Evolutionary conservation across 495 filamentous ascomycete species (phyloP).

Genomic region (Monascus purpureus): DNA sequence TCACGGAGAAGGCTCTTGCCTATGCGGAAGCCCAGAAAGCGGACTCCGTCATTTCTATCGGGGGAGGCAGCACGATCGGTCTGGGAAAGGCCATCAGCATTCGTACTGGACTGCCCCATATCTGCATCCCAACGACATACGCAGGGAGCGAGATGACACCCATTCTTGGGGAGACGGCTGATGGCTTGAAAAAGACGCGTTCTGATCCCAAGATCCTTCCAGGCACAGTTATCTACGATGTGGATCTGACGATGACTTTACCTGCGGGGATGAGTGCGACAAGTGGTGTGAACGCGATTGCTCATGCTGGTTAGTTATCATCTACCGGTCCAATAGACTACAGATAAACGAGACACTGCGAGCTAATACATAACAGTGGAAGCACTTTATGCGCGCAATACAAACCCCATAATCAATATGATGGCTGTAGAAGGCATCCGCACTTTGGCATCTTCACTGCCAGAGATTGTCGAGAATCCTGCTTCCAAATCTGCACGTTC

Average conservation of each 20-base stretch:
- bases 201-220: constrained; percentile 52
- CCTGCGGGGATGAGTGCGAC: constrained; percentile 44
- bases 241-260: constrained; percentile 53
- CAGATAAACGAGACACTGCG: neutral
- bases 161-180: constrained; percentile 51
- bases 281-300: constrained; percentile 57
- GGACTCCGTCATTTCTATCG: constrained; percentile 45
- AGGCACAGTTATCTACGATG: constrained; percentile 55
- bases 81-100: constrained; percentile 55
- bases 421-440: constrained; percentile 43
- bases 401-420: constrained; percentile 44
- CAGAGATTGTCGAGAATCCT: constrained; percentile 38
- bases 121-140: constrained; percentile 58
- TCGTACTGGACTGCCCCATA: constrained; percentile 46
- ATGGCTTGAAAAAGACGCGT: constrained; percentile 50
- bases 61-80: constrained; percentile 52
- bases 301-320: constrained; percentile 39
- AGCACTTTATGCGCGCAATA: constrained; percentile 50
- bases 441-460: constrained; percentile 40
- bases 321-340: neutral
- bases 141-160: constrained; percentile 58
- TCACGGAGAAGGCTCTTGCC: constrained; percentile 46
- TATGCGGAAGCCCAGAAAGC: constrained; percentile 34
- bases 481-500: constrained; percentile 35
- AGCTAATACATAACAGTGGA: constrained; percentile 29